phyloP scores from a whole-genome alignment of 169 alveolate genomes.

The Cryptosporidium sp. region DNA sequence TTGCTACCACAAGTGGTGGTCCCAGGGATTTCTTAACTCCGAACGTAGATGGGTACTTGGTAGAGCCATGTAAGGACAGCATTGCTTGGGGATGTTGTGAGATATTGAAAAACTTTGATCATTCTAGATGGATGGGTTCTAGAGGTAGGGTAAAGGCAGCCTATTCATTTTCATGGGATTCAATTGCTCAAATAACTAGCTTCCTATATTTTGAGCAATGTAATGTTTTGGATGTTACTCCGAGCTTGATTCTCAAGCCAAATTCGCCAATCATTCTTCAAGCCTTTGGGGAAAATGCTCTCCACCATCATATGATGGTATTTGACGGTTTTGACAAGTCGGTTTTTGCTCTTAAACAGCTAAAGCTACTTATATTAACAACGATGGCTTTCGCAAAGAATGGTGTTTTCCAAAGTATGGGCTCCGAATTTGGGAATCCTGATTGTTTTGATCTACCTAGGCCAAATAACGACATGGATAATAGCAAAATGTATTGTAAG shows the following conservation, averaged over 20 bases:
- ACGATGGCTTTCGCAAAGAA: constrained; percentile 80
- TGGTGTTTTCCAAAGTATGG: constrained; percentile 84
- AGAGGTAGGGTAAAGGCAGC: constrained; percentile 82
- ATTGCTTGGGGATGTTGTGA: constrained; percentile 84
- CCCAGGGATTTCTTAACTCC: constrained; percentile 84
- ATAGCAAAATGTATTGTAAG: constrained; percentile 79
- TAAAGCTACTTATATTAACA: constrained; percentile 61
- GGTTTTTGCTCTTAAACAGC: constrained; percentile 79
- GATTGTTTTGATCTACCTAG: constrained; percentile 87
- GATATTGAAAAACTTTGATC: constrained; percentile 80
- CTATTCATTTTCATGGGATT: constrained; percentile 80
- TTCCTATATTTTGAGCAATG: constrained; percentile 79
- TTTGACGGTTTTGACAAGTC: constrained; percentile 79
- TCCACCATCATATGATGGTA: constrained; percentile 82
- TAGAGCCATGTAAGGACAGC: constrained; percentile 84
- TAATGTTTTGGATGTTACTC: constrained; percentile 77
- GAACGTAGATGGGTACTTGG: constrained; percentile 79
- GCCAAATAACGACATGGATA: constrained; percentile 82
- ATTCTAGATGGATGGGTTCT: constrained; percentile 82
- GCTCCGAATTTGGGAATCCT: constrained; percentile 87
- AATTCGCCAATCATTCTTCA: constrained; percentile 45
- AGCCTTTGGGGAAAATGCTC: constrained; percentile 67
- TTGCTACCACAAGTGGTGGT: constrained; percentile 86
- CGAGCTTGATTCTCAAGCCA: constrained; percentile 47
- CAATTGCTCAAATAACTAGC: constrained; percentile 79